These are phyloP conservation scores for Clitopilus passeckerianus DNA, from an alignment of 768 basidiomycete genomes.

Conservation along the genomic window DNA sequence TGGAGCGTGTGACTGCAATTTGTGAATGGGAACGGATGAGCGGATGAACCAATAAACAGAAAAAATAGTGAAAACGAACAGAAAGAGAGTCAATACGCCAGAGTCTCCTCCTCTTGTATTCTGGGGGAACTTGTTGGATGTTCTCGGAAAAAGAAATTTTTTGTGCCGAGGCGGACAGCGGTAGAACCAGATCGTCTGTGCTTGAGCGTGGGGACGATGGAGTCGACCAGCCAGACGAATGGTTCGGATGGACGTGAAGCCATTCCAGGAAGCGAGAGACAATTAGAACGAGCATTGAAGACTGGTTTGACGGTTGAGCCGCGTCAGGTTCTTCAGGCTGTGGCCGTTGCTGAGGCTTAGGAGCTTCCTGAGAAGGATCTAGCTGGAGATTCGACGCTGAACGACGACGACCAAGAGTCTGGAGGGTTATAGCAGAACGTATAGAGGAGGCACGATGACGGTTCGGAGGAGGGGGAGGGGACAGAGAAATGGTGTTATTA, in stretches of 20 bases:
- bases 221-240: conserved; percentile 35
- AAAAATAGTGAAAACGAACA: conserved; percentile 18
- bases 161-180: conserved; percentile 42
- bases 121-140: conserved; percentile 25
- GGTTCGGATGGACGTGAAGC: conserved; percentile 40
- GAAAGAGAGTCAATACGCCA: conserved; percentile 23
- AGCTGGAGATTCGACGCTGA: conserved; percentile 41
- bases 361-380: conserved; percentile 14
- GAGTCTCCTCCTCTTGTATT: conserved; percentile 17
- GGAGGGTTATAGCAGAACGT: conserved; percentile 44
- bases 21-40: conserved; percentile 2
- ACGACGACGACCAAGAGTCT: conserved; percentile 50
- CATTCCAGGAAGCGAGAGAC: conserved; percentile 48
- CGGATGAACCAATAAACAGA: conserved; percentile 1
- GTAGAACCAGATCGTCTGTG: conserved; percentile 45
- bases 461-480: conserved; percentile 1
- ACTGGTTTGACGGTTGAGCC: conserved; percentile 10
- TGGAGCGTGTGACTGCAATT: conserved; percentile 30
- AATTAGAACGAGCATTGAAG: conserved; percentile 48
- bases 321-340: background rate
- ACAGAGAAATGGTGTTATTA: background rate
- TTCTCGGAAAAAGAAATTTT: conserved; percentile 38
- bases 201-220: conserved; percentile 40
- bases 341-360: background rate
- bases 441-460: conserved; percentile 51